Conservation (phyloP, 2,329 filamentous ascomycete genomes). For the Davidsoniella neocaledoniae region DNA sequence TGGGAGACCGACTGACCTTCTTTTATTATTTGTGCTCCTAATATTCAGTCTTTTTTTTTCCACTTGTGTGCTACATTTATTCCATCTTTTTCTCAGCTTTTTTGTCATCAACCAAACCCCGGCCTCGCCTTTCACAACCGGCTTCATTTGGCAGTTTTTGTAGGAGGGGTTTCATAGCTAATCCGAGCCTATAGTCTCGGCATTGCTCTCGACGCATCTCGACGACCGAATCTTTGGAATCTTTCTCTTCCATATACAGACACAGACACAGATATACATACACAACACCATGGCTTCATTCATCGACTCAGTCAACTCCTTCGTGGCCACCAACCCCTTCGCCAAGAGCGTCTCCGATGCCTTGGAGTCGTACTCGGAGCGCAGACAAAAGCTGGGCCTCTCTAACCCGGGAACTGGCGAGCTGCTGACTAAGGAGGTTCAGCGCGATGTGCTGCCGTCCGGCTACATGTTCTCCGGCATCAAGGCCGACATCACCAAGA, state of each 20-base stretch:
- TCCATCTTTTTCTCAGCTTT: no score
- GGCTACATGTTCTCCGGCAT: slow-evolving; percentile 95
- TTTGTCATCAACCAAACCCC: no score
- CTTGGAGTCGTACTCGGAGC: slow-evolving; percentile 66
- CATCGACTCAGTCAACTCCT: slow-evolving; percentile 37
- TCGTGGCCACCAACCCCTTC: slow-evolving; percentile 60
- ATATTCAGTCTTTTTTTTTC: no score
- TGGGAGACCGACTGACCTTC: no score
- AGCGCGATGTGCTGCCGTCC: slow-evolving; percentile 89
- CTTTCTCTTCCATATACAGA: slow-evolving; percentile 2
- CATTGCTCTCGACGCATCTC: not conserved
- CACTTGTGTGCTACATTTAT: no score
- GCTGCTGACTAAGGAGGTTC: slow-evolving; percentile 74
- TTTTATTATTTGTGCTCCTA: no score
- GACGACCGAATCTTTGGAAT: not conserved
- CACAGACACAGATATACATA: not conserved
- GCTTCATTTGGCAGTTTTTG: not conserved
- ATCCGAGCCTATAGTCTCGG: not conserved
- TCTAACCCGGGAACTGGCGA: slow-evolving; percentile 88
- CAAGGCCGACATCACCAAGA: slow-evolving; percentile 90
- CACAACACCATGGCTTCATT: slow-evolving; percentile 32
- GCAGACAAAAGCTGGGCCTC: slow-evolving; percentile 74
- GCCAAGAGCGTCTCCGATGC: slow-evolving; percentile 54
- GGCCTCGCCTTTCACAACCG: no score
- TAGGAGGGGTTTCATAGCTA: not conserved